Percentiles rank a stretch among this genome's conserved stretches.
These are phyloP conservation scores for Myxozyma neglecta DNA, from an alignment of 805 yeast species.

Conservation along the genomic window DNA sequence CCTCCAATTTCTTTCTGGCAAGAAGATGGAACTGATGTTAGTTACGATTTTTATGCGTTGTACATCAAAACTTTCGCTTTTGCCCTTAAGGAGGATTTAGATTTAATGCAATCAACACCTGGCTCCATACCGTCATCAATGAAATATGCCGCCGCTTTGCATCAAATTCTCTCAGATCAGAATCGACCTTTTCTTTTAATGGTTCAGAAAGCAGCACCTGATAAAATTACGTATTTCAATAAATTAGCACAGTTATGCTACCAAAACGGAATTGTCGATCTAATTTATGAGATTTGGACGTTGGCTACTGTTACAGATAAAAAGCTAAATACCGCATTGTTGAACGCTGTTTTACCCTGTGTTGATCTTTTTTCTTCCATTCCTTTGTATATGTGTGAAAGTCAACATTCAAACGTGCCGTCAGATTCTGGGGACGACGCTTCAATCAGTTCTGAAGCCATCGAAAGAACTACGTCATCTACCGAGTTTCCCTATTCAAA, in stretches of 20 bases:
- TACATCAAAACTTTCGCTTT: neutral
- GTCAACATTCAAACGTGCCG: neutral
- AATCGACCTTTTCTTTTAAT: neutral
- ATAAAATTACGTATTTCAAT: neutral
- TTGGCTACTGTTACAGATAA: neutral
- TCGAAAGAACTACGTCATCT: neutral
- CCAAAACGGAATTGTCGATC: neutral
- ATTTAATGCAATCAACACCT: neutral
- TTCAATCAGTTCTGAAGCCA: constrained; percentile 5
- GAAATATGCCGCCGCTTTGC: neutral
- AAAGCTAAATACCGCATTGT: neutral
- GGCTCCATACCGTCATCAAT: neutral
- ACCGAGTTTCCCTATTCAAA: constrained; percentile 6
- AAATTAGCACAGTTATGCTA: neutral
- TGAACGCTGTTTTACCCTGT: constrained; percentile 3
- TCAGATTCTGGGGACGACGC: neutral
- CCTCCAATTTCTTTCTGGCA: constrained; percentile 10
- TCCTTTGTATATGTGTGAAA: neutral
- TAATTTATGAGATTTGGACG: neutral
- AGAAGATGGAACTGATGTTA: constrained; percentile 8
- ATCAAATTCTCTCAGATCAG: neutral
- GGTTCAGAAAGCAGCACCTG: neutral
- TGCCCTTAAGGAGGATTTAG: neutral
- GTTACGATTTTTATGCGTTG: neutral
- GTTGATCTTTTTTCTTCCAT: constrained; percentile 2